phyloP scores from a whole-genome alignment of 2,329 filamentous ascomycete species.

The Stagonosporopsis chrysanthemi region DNA sequence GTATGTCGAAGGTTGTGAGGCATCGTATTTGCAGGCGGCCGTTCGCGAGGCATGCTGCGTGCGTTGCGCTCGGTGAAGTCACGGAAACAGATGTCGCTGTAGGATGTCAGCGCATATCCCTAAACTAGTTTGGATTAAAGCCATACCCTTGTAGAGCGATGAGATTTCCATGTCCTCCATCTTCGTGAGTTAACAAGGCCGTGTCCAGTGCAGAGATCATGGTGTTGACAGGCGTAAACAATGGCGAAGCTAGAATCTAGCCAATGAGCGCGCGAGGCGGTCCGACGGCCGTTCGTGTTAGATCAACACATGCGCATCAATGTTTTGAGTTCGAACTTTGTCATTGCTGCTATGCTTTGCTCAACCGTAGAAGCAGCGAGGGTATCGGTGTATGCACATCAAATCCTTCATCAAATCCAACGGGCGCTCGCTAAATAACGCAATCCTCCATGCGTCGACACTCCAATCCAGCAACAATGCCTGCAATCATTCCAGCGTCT shows the following conservation, averaged over 20 bases:
- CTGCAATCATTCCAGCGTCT: constrained; percentile 11
- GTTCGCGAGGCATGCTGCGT: constrained; percentile 50
- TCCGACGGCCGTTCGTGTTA: constrained; percentile 4
- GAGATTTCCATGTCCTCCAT: constrained; percentile 43
- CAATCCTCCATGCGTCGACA: constrained; percentile 4
- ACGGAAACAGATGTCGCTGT: constrained; percentile 45
- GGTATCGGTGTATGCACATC: constrained; percentile 44
- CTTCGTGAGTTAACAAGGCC: constrained; percentile 3
- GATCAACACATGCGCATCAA: not conserved
- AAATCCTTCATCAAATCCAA: constrained; percentile 24
- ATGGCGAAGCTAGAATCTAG: constrained; percentile 10
- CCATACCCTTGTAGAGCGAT: constrained; percentile 42
- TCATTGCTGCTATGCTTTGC: constrained; percentile 9
- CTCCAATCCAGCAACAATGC: constrained; percentile 21
- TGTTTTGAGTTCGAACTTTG: not conserved
- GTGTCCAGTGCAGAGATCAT: constrained; percentile 12
- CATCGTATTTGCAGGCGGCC: constrained; percentile 52
- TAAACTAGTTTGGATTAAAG: no score
- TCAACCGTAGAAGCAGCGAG: constrained; percentile 42
- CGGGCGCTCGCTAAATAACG: constrained; percentile 22
- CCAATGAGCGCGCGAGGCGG: constrained; percentile 13
- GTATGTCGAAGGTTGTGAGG: constrained; percentile 45
- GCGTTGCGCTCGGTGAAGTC: constrained; percentile 49
- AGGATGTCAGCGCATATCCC: constrained; percentile 11
- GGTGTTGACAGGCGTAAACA: constrained; percentile 45